Conservation (phyloP, 2,329 filamentous ascomycete species). For the Dothidotthia symphoricarpi region DNA sequence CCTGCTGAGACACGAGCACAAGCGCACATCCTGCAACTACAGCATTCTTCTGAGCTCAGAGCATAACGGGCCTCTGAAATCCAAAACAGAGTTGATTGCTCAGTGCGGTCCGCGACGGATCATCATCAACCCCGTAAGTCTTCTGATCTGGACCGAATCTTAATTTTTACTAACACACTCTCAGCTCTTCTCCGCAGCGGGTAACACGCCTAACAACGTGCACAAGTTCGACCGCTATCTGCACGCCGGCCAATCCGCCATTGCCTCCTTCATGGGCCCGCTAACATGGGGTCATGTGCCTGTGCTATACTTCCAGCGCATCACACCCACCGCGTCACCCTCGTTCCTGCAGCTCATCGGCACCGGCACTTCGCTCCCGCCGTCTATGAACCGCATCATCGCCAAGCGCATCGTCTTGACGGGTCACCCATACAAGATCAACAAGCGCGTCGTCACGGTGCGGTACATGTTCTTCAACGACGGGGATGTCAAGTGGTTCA, state of each 20-base stretch:
- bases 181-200: slow-evolving; percentile 78
- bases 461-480: slow-evolving; percentile 99
- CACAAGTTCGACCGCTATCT: slow-evolving; percentile 94
- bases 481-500: slow-evolving; percentile 96
- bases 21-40: slow-evolving; percentile 80
- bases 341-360: slow-evolving; percentile 68
- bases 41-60: slow-evolving; percentile 83
- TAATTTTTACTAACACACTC: too few species aligned
- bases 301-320: slow-evolving; percentile 77
- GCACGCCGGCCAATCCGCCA: slow-evolving; percentile 83
- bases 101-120: slow-evolving; percentile 88
- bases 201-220: slow-evolving; percentile 90
- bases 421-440: slow-evolving; percentile 96
- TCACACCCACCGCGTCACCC: slow-evolving; percentile 31
- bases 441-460: slow-evolving; percentile 95
- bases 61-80: slow-evolving; percentile 72
- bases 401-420: slow-evolving; percentile 93
- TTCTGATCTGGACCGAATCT: too few species aligned
- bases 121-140: slow-evolving; percentile 68
- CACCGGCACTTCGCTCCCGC: slow-evolving; percentile 82
- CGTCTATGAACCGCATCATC: slow-evolving; percentile 72
- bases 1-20: slow-evolving; percentile 90
- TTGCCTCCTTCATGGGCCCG: slow-evolving; percentile 87
- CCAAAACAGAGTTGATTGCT: slow-evolving; percentile 87
- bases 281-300: slow-evolving; percentile 92